Evolutionary conservation across 1,284 basidiomycete species (phyloP).

Genomic region (Leccinum fuscescens): DNA sequence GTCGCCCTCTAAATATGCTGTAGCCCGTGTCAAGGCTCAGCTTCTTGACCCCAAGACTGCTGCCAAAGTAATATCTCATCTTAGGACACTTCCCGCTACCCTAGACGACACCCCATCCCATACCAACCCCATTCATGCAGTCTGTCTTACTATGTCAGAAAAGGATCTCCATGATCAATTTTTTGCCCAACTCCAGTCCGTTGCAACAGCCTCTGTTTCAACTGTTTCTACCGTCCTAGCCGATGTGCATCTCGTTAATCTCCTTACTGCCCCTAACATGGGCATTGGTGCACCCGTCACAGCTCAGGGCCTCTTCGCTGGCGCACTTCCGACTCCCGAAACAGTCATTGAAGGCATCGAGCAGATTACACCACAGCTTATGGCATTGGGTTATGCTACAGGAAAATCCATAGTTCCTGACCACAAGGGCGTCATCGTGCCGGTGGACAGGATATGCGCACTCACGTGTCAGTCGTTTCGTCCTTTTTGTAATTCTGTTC

Average conservation of each 20-base stretch:
- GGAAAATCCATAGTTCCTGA: slow-evolving; percentile 65
- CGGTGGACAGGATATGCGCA: slow-evolving; percentile 71
- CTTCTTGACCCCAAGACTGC: slow-evolving; percentile 65
- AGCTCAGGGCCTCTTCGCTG: slow-evolving; percentile 60
- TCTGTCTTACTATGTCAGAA: slow-evolving; percentile 64
- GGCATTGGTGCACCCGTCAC: slow-evolving; percentile 60
- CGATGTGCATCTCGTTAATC: slow-evolving; percentile 57
- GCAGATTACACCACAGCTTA: slow-evolving; percentile 70
- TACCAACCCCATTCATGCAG: slow-evolving; percentile 64
- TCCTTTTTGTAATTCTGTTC: neutral
- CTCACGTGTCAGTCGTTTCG: slow-evolving; percentile 60
- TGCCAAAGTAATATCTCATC: slow-evolving; percentile 65
- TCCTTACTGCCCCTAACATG: slow-evolving; percentile 53
- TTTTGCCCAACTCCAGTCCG: slow-evolving; percentile 47
- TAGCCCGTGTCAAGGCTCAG: slow-evolving; percentile 69
- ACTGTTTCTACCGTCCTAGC: slow-evolving; percentile 49
- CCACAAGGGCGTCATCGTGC: slow-evolving; percentile 68
- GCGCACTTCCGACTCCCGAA: slow-evolving; percentile 70
- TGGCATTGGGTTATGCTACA: slow-evolving; percentile 75
- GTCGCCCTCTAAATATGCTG: slow-evolving; percentile 45
- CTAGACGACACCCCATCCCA: slow-evolving; percentile 11
- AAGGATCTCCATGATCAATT: slow-evolving; percentile 55
- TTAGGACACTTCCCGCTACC: slow-evolving; percentile 50
- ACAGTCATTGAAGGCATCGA: slow-evolving; percentile 65
- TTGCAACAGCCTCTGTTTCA: slow-evolving; percentile 50